Percentiles rank a stretch among this genome's conserved stretches.
Evolutionary conservation across 805 yeast species (phyloP).

Genomic region (Saccharomycopsis sp.): DNA sequence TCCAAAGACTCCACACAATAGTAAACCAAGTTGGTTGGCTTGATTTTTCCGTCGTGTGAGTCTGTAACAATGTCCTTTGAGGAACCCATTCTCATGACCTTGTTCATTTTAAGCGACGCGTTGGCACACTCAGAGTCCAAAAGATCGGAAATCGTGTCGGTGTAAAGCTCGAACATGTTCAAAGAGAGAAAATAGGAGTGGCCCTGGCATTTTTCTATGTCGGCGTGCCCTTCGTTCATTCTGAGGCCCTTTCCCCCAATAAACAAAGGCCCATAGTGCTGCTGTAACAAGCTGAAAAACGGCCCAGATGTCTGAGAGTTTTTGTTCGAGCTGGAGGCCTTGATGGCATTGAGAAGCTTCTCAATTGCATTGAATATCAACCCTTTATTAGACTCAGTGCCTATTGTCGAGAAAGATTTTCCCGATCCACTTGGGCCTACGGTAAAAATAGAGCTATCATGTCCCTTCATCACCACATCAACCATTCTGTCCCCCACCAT

Average conservation of each 20-base stretch:
- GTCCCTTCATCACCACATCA: conserved; percentile 11
- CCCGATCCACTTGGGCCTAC: conserved; percentile 53
- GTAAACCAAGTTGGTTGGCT: conserved; percentile 34
- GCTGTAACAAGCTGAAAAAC: not conserved
- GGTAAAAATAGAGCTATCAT: conserved; percentile 41
- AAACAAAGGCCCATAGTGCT: conserved; percentile 11
- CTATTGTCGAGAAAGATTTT: conserved; percentile 36
- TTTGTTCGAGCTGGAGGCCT: not conserved
- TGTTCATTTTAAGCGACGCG: conserved; percentile 20
- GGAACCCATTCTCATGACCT: conserved; percentile 21
- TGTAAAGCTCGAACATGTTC: conserved; percentile 47
- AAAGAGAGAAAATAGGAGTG: conserved; percentile 33
- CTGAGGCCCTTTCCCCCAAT: not conserved
- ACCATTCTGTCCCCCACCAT: conserved; percentile 10
- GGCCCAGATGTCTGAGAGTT: not conserved
- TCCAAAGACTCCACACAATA: conserved; percentile 23
- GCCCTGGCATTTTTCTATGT: conserved; percentile 17
- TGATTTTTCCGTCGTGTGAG: conserved; percentile 36
- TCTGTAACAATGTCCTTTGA: conserved; percentile 38
- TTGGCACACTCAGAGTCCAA: conserved; percentile 18
- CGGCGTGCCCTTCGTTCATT: conserved; percentile 21
- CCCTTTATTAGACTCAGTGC: conserved; percentile 33
- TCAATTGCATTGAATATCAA: conserved; percentile 31
- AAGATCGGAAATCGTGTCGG: conserved; percentile 39
- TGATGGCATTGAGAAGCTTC: conserved; percentile 24